A percentile compares a stretch with the other conserved stretches of the same genome.
Conservation (phyloP, 805 yeast genomes). For the Grigorovia jiainica region DNA sequence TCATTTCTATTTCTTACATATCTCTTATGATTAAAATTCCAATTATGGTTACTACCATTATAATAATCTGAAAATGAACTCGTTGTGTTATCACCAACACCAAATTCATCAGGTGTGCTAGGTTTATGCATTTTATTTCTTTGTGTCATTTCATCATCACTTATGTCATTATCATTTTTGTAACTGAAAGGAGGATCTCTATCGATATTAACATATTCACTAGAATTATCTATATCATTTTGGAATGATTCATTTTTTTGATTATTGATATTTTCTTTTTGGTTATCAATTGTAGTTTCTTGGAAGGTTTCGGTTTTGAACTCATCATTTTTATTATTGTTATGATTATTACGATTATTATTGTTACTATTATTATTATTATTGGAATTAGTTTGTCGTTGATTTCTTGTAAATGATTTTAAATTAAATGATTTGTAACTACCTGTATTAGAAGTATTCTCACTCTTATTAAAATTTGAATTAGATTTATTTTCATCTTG, state of each 20-base stretch:
- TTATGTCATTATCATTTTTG: background rate
- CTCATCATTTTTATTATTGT: no score
- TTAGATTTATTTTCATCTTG: background rate
- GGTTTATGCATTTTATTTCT: background rate
- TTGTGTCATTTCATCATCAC: background rate
- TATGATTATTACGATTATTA: no score
- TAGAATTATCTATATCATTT: background rate
- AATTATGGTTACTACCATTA: background rate
- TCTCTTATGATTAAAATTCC: constrained; percentile 13
- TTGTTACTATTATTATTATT: no score
- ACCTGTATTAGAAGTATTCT: constrained; percentile 8
- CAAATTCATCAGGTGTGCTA: background rate
- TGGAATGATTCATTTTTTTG: no score
- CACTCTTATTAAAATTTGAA: background rate
- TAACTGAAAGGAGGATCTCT: background rate
- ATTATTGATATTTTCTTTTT: no score
- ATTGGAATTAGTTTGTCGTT: background rate
- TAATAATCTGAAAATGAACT: no score
- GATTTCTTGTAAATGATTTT: constrained; percentile 15
- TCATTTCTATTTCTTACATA: constrained; percentile 17
- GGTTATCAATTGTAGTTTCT: no score
- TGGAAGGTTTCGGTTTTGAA: no score
- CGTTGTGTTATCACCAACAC: no score
- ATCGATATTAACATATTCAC: background rate
- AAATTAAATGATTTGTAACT: constrained; percentile 21